Percentiles rank a stretch among this genome's conserved stretches.
Conservation (phyloP, 305 asterid genomes). For the Rubia peregrina region DNA sequence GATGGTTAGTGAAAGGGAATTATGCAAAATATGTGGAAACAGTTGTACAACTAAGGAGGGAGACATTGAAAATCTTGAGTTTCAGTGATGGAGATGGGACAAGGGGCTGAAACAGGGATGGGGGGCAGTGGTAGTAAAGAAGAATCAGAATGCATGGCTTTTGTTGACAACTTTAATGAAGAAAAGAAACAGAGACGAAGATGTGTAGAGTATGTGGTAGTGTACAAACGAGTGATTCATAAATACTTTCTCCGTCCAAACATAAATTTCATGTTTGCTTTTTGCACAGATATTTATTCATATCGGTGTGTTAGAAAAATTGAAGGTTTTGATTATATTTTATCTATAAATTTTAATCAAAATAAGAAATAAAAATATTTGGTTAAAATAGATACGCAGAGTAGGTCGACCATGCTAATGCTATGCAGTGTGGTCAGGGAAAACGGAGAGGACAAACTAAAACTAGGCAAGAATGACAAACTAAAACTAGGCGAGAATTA, state of each 20-base stretch:
- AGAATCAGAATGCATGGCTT: conserved; percentile 13
- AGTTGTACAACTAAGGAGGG: neutral
- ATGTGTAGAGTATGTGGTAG: neutral
- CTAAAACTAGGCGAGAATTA: conserved; percentile 11
- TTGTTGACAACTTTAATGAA: conserved; percentile 7
- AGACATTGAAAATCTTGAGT: conserved; percentile 15
- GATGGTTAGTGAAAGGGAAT: conserved; percentile 15
- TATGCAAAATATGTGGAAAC: neutral
- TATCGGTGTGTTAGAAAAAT: no score
- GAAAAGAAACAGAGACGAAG: conserved; percentile 12
- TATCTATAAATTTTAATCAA: no score
- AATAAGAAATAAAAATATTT: no score
- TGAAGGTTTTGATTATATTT: no score
- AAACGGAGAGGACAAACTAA: conserved; percentile 9
- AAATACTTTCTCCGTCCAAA: neutral
- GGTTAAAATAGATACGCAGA: neutral
- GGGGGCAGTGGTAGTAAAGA: conserved; percentile 20
- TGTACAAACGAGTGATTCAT: conserved; percentile 1
- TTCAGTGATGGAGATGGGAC: conserved; percentile 19
- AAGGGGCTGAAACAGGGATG: conserved; percentile 12
- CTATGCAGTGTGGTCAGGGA: conserved; percentile 11
- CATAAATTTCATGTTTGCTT: no score
- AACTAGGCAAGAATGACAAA: neutral
- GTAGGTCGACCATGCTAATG: conserved; percentile 24
- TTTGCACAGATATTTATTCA: no score